Evolutionary conservation across 164 flowering plant species (phyloP), one percentile per base, ranked within the genome.

Genomic region (Saururus chinensis): DNA sequence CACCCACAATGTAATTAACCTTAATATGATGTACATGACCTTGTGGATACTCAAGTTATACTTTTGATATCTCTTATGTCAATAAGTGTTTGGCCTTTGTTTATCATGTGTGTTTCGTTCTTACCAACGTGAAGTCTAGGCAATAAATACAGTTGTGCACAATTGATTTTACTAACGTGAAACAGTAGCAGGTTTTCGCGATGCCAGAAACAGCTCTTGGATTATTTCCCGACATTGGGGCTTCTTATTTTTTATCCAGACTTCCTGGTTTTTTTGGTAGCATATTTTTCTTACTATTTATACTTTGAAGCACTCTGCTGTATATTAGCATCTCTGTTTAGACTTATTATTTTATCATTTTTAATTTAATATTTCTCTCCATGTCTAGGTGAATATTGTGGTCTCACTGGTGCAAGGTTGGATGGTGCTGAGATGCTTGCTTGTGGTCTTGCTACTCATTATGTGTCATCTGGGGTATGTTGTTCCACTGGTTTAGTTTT

Each of bases 201-300:
- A 92, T 88, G 96, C 98, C 96, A 60, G 98, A 92, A 81, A 86
- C 97, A 66, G 80, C 87, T 65, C 67, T 89, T 64, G 96, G 96
- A 21, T 83, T 88, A 51, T 86, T 88, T 65, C 98, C 98, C 52
- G 98, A 92, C 80, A 74, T 85, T 12, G 98, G 98, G 48, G 93
- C 98, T 60, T 82, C 98, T 22, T 83, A 81, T 71, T 89, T 74
- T 73, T 76, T 92, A 66, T 85, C 96, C 57, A 82, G 93, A 73
- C 88, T 89, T 26, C 85, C 96, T 25, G 96, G 96, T 65, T 89
- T 84, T 70, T 79, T 84, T 70, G 98, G 96, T 89, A 83, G 75
- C 41, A n/a, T 55, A 23, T 55, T 55, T 6, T 23, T 23, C 30
- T 54, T 21, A 54, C 0, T 22, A 23, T 55, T 55, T 55, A 14